A percentile compares a stretch with the other conserved stretches of the same genome.
phyloP scores from a whole-genome alignment of 2,329 filamentous ascomycete species.

The Stachybotrys echinatus region DNA sequence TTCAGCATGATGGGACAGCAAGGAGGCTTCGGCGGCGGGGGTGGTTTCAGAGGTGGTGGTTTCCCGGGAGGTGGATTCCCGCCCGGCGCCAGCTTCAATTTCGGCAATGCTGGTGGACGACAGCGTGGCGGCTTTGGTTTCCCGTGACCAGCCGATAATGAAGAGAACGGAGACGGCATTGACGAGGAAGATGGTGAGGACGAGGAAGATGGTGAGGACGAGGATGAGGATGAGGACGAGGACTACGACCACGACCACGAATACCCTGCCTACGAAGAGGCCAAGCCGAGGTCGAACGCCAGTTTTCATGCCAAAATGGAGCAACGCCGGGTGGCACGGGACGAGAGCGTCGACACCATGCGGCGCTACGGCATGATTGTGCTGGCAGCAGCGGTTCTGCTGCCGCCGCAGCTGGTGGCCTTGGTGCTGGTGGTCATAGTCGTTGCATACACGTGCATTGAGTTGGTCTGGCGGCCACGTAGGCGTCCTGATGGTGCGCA shows the following conservation, averaged over 20 bases:
- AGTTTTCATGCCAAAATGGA: constrained; percentile 22
- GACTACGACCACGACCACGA: constrained; percentile 13
- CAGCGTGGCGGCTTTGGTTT: constrained; percentile 37
- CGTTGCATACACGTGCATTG: constrained; percentile 35
- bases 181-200: constrained; percentile 26
- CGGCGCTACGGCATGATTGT: constrained; percentile 36
- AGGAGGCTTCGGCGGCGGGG: constrained; percentile 49
- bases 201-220: constrained; percentile 25
- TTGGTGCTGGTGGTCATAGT: constrained; percentile 28
- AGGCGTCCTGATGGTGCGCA: background rate
- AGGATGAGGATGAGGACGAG: constrained; percentile 21
- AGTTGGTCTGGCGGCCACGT: constrained; percentile 12
- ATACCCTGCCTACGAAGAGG: constrained; percentile 14
- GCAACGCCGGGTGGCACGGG: constrained; percentile 26
- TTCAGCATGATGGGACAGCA: constrained; percentile 72
- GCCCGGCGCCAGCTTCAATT: constrained; percentile 53
- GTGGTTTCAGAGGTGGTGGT: constrained; percentile 46
- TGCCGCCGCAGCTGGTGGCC: constrained; percentile 36
- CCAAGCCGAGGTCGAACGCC: constrained; percentile 6
- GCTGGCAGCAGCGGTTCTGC: constrained; percentile 39
- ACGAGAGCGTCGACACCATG: constrained; percentile 33
- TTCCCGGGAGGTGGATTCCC: constrained; percentile 44
- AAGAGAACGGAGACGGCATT: constrained; percentile 27
- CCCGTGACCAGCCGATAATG: constrained; percentile 36
- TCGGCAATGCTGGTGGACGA: constrained; percentile 32